Conservation (phyloP, 805 yeast genomes). For the Yarrowia sp. region DNA sequence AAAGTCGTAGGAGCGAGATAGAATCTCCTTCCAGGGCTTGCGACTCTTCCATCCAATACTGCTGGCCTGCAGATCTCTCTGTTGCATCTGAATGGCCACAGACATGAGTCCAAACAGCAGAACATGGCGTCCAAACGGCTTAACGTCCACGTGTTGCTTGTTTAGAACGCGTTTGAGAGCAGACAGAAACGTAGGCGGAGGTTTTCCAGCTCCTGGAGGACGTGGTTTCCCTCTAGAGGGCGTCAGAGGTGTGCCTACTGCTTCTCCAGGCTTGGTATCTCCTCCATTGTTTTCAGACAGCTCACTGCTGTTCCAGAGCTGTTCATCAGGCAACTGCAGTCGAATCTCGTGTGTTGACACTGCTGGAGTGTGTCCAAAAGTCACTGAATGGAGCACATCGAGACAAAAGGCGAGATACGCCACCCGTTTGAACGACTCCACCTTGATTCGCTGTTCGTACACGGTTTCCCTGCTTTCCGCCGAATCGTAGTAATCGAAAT, state of each 20-base stretch:
- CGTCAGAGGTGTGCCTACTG: not conserved
- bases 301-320: constrained; percentile 58
- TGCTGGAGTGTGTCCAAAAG: constrained; percentile 74
- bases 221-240: constrained; percentile 21
- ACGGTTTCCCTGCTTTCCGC: constrained; percentile 12
- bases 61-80: constrained; percentile 67
- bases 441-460: constrained; percentile 43
- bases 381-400: constrained; percentile 78
- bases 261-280: not conserved
- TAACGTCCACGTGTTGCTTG: constrained; percentile 57
- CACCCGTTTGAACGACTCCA: constrained; percentile 77
- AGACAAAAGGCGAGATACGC: constrained; percentile 83
- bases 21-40: constrained; percentile 71
- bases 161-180: constrained; percentile 66
- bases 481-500: constrained; percentile 34
- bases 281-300: constrained; percentile 31
- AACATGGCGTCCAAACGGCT: constrained; percentile 70
- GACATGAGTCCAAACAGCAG: constrained; percentile 71
- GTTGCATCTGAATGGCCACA: constrained; percentile 74
- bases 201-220: constrained; percentile 35
- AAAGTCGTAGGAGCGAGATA: constrained; percentile 72
- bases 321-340: constrained; percentile 66
- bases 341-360: constrained; percentile 66
- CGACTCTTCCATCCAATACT: constrained; percentile 54
- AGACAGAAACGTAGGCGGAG: constrained; percentile 54